A percentile compares a stretch with the other conserved stretches of the same genome.
Evolutionary conservation across 495 filamentous ascomycete species (phyloP).

Genomic region (Bombardia bombarda): DNA sequence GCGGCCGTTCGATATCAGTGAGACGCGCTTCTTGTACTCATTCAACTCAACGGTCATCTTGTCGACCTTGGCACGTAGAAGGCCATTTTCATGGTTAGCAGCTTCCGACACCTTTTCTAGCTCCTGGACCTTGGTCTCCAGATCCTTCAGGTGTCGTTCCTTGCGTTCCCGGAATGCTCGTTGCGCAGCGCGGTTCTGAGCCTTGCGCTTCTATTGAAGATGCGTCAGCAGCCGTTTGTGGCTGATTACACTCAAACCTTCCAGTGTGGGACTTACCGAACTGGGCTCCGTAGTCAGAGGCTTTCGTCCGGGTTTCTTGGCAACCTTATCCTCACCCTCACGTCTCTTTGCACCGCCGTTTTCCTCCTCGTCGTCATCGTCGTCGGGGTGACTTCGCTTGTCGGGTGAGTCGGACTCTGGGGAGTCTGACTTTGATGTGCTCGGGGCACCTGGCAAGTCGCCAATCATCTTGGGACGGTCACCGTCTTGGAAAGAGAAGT

Average conservation of each 20-base stretch:
- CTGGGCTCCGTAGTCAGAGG: constrained; percentile 92
- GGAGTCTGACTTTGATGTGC: constrained; percentile 42
- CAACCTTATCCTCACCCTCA: constrained; percentile 65
- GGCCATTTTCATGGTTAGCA: constrained; percentile 76
- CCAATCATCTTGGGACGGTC: constrained; percentile 68
- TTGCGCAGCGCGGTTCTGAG: constrained; percentile 95
- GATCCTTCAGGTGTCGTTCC: constrained; percentile 92
- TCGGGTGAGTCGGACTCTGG: constrained; percentile 63
- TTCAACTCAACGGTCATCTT: constrained; percentile 76
- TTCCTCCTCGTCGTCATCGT: constrained; percentile 58
- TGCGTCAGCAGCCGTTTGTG: constrained; percentile 33
- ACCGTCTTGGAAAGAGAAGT: constrained; percentile 61
- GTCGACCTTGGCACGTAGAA: constrained; percentile 78
- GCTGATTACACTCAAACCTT: neutral
- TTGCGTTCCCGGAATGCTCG: constrained; percentile 96
- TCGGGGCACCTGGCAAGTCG: constrained; percentile 53
- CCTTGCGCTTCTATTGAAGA: constrained; percentile 82
- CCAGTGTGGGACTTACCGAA: constrained; percentile 59
- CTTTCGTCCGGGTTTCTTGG: constrained; percentile 95
- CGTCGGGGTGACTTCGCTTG: constrained; percentile 73
- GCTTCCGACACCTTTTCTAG: constrained; percentile 80
- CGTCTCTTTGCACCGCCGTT: constrained; percentile 64
- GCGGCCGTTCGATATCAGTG: constrained; percentile 40
- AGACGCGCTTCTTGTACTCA: constrained; percentile 82
- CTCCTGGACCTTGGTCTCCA: constrained; percentile 90